Evolutionary conservation across 2,329 filamentous ascomycete genomes (phyloP).

Genomic region (Hypomyces perniciosus): DNA sequence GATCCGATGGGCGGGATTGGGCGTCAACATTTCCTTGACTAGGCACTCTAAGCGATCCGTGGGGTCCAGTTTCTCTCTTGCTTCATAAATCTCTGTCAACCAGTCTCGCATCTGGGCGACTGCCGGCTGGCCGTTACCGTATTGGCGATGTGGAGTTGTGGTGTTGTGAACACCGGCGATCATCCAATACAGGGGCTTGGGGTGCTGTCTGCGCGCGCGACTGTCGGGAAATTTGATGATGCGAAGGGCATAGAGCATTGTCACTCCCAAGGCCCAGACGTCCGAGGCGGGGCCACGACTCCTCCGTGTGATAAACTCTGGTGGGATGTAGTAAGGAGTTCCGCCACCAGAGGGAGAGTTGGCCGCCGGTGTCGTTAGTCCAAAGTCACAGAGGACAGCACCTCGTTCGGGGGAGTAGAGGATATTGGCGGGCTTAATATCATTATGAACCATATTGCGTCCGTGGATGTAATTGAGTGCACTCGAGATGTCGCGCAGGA

Average conservation of each 20-base stretch:
- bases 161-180: slow-evolving; percentile 50
- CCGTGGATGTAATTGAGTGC: slow-evolving; percentile 52
- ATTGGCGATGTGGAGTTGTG: slow-evolving; percentile 25
- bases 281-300: slow-evolving; percentile 50
- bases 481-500: slow-evolving; percentile 47
- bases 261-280: slow-evolving; percentile 55
- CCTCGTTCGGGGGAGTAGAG: slow-evolving; percentile 53
- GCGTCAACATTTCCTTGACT: slow-evolving; percentile 48
- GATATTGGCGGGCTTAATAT: slow-evolving; percentile 58
- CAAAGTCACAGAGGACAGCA: slow-evolving; percentile 56
- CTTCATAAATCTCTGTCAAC: slow-evolving; percentile 47
- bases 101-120: slow-evolving; percentile 50
- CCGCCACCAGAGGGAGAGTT: slow-evolving; percentile 46
- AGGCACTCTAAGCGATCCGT: slow-evolving; percentile 46
- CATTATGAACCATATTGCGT: slow-evolving; percentile 51
- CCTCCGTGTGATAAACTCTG: slow-evolving; percentile 53
- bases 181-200: slow-evolving; percentile 50
- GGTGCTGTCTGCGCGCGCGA: slow-evolving; percentile 41
- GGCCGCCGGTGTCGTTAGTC: slow-evolving; percentile 44
- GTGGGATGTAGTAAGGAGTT: slow-evolving; percentile 57
- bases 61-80: slow-evolving; percentile 38
- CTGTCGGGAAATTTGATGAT: slow-evolving; percentile 51
- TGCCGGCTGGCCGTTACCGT: slow-evolving; percentile 35
- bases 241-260: slow-evolving; percentile 53
- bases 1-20: slow-evolving; percentile 46